These are phyloP conservation scores for Citrullus colocynthis DNA, from an alignment of 306 rosid species.

Conservation along the genomic window DNA sequence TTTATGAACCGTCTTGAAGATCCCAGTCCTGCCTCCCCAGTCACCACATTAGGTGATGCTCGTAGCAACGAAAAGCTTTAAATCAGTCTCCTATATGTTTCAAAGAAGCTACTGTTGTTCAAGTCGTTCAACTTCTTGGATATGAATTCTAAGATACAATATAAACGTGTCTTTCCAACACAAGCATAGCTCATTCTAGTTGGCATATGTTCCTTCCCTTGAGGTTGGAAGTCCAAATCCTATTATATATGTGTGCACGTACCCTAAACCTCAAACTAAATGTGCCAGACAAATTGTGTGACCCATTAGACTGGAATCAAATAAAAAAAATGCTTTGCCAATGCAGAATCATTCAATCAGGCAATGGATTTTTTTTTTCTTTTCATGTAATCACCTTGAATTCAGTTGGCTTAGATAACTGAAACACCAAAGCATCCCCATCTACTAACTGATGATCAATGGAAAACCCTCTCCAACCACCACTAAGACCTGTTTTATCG, in stretches of 20 bases:
- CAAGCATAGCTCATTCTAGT: no score
- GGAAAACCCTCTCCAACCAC: conserved; percentile 52
- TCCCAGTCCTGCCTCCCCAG: not conserved
- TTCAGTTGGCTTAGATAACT: conserved; percentile 28
- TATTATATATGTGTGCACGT: no score
- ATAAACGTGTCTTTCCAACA: not conserved
- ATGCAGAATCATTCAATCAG: not conserved
- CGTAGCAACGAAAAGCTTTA: not conserved
- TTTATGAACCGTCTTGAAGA: not conserved
- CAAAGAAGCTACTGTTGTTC: not conserved
- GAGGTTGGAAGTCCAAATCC: no score
- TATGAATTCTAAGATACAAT: not conserved
- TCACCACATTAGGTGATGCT: not conserved
- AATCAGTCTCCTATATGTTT: not conserved
- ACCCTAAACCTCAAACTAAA: not conserved
- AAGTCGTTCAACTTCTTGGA: not conserved
- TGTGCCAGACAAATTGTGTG: not conserved
- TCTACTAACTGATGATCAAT: conserved; percentile 44
- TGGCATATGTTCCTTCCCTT: no score
- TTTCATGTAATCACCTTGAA: conserved; percentile 29
- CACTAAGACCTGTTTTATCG: conserved; percentile 33
- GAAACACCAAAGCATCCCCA: conserved; percentile 60
- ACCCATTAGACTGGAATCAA: not conserved
- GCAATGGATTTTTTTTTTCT: not conserved
- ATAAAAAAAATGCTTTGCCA: not conserved